Base-by-base conservation (phyloP, 169 alveolate genomes). In the Plasmodium adleri region DNA sequence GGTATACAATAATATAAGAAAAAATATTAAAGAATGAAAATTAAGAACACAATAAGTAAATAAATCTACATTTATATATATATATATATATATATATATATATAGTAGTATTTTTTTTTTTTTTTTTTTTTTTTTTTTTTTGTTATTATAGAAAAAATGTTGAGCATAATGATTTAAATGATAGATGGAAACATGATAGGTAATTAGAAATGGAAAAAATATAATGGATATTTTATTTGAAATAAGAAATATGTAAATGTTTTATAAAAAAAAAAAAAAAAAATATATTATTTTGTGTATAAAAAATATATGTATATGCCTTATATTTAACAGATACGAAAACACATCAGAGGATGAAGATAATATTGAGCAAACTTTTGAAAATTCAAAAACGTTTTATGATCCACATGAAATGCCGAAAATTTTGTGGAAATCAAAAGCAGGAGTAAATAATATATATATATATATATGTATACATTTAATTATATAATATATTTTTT, bases 381-480 rank as follows among this genome's bases (percentile, higher is more conserved):
- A 56, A 54, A 32, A 80, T 20, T 13, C 83, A 28, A 6, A 26
- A n/a, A 71, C 22, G 17, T 58, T 58, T 45, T n/a, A 22, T 26
- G 86, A 71, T 20, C 10, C 63, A 63, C 32, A 39, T n/a, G 52
- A 71, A 12, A 28, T 85, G 22, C 71, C 87, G 70, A 72, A 70
- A 71, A 85, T 71, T 85, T 71, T 60, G 45, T 85, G 92, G 92
- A 85, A 72, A 56, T 85, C 92, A 8, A 85, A 85, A 54, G 92
- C 92, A 13, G 92, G 92, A 63, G 92, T 85, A 71, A 70, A 63
- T 13, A 13, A 39, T 58, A 24, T 20, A 68, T 13, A 49, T 50
- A 49, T 32, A 50, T 74, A 24, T 54, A 54, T 17, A 54, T 54
- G 10, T 54, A 54, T 49, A n/a, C 60, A 58, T 50, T 15, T 22